Conservation (phyloP, 1,284 basidiomycete genomes). For the Irpex sp. region DNA sequence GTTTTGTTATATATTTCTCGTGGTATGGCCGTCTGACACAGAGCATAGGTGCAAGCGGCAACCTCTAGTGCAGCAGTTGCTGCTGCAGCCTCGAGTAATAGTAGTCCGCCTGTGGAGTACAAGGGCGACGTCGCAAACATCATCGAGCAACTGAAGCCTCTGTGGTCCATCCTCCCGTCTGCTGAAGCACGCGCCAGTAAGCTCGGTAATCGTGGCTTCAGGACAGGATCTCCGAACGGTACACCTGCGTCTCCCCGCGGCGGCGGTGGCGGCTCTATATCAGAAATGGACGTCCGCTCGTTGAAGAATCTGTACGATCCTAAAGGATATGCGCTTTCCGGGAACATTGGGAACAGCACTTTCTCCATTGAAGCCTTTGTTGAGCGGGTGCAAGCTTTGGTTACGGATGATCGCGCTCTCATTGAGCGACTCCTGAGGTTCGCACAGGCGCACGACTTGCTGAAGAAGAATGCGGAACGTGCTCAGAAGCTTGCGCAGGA, state of each 20-base stretch:
- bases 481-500: conserved; percentile 87
- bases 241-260: conserved; percentile 32
- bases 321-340: conserved; percentile 26
- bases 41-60: conserved; percentile 9
- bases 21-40: neutral
- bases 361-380: conserved; percentile 74
- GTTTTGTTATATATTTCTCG: neutral
- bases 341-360: conserved; percentile 11
- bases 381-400: conserved; percentile 68
- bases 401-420: conserved; percentile 75
- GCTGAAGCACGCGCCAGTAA: conserved; percentile 69
- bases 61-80: conserved; percentile 9
- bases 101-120: conserved; percentile 32
- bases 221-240: conserved; percentile 37
- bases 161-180: conserved; percentile 81
- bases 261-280: conserved; percentile 43
- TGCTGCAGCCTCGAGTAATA: conserved; percentile 8
- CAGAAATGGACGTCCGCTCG: conserved; percentile 74
- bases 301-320: conserved; percentile 68
- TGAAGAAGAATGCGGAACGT: conserved; percentile 86
- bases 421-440: conserved; percentile 80
- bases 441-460: conserved; percentile 79
- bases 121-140: conserved; percentile 53
- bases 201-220: conserved; percentile 46
- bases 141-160: conserved; percentile 55